These are phyloP conservation scores for Aquanectria penicillioides DNA, from an alignment of 2,329 filamentous ascomycete genomes.

Conservation along the genomic window DNA sequence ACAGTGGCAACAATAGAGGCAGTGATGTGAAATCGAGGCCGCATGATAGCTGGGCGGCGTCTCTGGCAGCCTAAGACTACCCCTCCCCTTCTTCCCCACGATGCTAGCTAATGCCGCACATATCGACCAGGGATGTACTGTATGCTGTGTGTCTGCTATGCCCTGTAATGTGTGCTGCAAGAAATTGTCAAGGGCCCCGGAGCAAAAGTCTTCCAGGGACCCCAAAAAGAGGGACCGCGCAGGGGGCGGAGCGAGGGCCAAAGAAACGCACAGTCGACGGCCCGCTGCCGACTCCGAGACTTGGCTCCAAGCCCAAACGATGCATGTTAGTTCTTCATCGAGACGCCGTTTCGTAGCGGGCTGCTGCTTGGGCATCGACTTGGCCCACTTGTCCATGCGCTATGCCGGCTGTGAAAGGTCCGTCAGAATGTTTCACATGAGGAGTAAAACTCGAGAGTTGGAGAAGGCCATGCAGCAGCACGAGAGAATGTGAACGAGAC, in stretches of 20 bases:
- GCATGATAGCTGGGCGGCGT: constrained; percentile 13
- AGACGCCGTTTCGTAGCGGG: not conserved
- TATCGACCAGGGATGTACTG: not conserved
- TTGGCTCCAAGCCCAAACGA: constrained; percentile 2
- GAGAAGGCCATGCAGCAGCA: not conserved
- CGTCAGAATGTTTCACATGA: constrained; percentile 1
- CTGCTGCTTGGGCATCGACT: not conserved
- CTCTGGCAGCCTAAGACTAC: not conserved
- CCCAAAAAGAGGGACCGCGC: constrained; percentile 5
- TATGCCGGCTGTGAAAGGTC: not conserved
- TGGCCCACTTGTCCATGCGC: not conserved
- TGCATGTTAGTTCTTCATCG: constrained; percentile 6
- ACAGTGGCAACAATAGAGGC: constrained; percentile 2
- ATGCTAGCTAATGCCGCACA: constrained; percentile 6
- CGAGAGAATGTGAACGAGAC: no score
- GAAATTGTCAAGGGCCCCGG: constrained; percentile 7
- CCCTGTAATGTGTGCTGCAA: constrained; percentile 7
- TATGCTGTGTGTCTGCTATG: not conserved
- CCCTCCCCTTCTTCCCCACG: constrained; percentile 16
- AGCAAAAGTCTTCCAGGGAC: not conserved
- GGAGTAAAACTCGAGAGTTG: not conserved
- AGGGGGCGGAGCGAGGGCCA: constrained; percentile 3
- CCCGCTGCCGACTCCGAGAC: constrained; percentile 16
- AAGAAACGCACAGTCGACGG: constrained; percentile 7
- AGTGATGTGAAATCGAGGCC: constrained; percentile 17